Percentiles rank a stretch among this genome's conserved stretches.
phyloP scores from a whole-genome alignment of 495 filamentous ascomycete species.

The Jackrogersella minutella region DNA sequence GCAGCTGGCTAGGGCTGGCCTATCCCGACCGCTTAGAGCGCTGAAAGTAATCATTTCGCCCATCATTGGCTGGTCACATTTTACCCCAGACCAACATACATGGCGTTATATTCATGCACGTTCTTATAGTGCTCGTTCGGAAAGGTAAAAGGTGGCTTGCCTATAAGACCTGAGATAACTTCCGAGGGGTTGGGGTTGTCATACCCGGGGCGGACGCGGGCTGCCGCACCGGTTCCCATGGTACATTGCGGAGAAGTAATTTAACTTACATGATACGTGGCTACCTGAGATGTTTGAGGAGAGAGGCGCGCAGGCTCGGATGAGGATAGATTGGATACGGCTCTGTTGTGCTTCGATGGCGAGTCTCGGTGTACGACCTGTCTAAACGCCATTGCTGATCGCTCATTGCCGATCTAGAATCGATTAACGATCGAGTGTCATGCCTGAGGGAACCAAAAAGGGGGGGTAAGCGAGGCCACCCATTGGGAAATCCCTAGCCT shows the following conservation, averaged over 20 bases:
- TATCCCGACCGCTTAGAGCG: not conserved
- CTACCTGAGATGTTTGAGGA: conserved; percentile 9
- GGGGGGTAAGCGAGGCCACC: not conserved
- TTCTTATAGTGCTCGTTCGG: not conserved
- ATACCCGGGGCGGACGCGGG: not conserved
- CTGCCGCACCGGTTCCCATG: not conserved
- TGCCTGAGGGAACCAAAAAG: not conserved
- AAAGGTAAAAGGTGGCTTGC: conserved; percentile 7
- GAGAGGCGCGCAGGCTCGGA: not conserved
- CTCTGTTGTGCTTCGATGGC: not conserved
- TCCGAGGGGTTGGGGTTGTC: not conserved
- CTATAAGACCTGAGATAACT: not conserved
- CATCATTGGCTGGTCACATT: conserved; percentile 4
- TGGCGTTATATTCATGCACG: not conserved
- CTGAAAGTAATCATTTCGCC: conserved; percentile 11
- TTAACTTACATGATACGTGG: conserved; percentile 2
- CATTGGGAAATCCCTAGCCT: not conserved
- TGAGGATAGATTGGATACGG: too few relatives aligned
- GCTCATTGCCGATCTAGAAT: not conserved
- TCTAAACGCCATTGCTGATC: not conserved
- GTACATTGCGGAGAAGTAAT: not conserved
- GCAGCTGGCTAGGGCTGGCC: too few relatives aligned
- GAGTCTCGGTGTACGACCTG: not conserved
- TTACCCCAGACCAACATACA: conserved; percentile 2
- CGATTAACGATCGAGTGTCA: not conserved